These are phyloP conservation scores for Quillaja saponaria DNA, from an alignment of 306 rosid genomes.

Conservation along the genomic window DNA sequence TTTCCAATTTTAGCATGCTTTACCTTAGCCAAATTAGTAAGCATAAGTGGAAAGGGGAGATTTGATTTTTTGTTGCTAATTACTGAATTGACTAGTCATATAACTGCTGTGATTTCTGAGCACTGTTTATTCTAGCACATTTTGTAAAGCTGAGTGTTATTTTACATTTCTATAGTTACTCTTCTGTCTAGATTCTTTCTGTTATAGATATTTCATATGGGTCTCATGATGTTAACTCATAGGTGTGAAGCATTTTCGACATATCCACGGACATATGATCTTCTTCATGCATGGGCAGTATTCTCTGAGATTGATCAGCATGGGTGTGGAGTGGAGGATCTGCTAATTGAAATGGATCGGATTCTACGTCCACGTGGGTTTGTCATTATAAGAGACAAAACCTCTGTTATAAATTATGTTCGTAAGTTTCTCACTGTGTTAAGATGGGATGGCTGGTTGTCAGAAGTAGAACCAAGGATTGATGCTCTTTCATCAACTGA, in stretches of 20 bases:
- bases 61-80: too few species aligned
- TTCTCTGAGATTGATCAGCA: slow-evolving; percentile 50
- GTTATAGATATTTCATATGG: not conserved
- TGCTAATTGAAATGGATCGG: slow-evolving; percentile 64
- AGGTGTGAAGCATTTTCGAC: slow-evolving; percentile 77
- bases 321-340: slow-evolving; percentile 56
- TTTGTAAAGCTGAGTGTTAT: not conserved
- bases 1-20: too few species aligned
- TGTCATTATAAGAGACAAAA: slow-evolving; percentile 60
- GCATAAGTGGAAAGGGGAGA: too few species aligned
- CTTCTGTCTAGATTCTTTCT: not conserved
- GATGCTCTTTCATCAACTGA: slow-evolving; percentile 53
- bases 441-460: slow-evolving; percentile 65
- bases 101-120: too few species aligned
- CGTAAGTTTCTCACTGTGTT: slow-evolving; percentile 46
- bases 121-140: too few species aligned
- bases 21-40: too few species aligned
- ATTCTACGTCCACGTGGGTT: slow-evolving; percentile 60
- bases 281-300: slow-evolving; percentile 65
- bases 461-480: slow-evolving; percentile 52
- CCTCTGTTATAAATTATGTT: slow-evolving; percentile 44
- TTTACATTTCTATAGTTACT: not conserved
- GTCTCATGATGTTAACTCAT: not conserved
- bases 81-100: too few species aligned
- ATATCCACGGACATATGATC: slow-evolving; percentile 66